phyloP scores from a whole-genome alignment of 768 basidiomycete species.

The Saitozyma podzolica region DNA sequence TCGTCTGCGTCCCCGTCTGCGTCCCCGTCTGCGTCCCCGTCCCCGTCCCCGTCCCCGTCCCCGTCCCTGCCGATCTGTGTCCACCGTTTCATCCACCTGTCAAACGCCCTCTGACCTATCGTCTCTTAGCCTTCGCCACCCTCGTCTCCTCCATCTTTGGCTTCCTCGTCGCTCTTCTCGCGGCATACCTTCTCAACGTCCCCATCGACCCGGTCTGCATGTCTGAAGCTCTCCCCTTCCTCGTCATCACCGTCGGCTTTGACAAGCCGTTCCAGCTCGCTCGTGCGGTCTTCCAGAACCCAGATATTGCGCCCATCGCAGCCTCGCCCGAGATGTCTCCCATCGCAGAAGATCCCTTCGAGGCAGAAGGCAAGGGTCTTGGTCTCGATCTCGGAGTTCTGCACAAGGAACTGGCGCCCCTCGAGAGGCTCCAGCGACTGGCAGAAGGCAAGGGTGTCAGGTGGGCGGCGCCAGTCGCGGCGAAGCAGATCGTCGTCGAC shows the following conservation, averaged over 20 bases:
- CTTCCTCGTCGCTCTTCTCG: constrained; percentile 77
- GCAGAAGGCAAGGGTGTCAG: constrained; percentile 49
- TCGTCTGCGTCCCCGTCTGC: background rate
- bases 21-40: too few relatives aligned
- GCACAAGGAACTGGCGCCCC: constrained; percentile 47
- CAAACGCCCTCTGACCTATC: background rate
- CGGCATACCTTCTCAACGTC: constrained; percentile 72
- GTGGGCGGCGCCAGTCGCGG: constrained; percentile 60
- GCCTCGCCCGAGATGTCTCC: constrained; percentile 42
- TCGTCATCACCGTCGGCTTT: constrained; percentile 96
- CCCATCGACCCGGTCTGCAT: constrained; percentile 89
- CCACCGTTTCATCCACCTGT: constrained; percentile 4
- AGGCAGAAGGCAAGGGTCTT: background rate
- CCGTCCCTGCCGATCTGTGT: constrained; percentile 2
- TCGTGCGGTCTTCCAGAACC: constrained; percentile 81
- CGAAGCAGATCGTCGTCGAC: constrained; percentile 79
- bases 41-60: too few relatives aligned
- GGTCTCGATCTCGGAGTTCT: constrained; percentile 43
- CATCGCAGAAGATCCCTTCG: constrained; percentile 12
- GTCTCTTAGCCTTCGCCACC: constrained; percentile 62
- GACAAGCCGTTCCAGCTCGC: constrained; percentile 95
- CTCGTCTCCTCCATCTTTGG: constrained; percentile 77
- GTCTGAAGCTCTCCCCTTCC: constrained; percentile 93
- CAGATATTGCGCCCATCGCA: constrained; percentile 55
- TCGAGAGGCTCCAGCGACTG: constrained; percentile 49